Percentiles rank a stretch among this genome's conserved stretches.
These are phyloP conservation scores for Cadophora luteo-olivacea DNA, from an alignment of 2,329 filamentous ascomycete species.

Conservation along the genomic window DNA sequence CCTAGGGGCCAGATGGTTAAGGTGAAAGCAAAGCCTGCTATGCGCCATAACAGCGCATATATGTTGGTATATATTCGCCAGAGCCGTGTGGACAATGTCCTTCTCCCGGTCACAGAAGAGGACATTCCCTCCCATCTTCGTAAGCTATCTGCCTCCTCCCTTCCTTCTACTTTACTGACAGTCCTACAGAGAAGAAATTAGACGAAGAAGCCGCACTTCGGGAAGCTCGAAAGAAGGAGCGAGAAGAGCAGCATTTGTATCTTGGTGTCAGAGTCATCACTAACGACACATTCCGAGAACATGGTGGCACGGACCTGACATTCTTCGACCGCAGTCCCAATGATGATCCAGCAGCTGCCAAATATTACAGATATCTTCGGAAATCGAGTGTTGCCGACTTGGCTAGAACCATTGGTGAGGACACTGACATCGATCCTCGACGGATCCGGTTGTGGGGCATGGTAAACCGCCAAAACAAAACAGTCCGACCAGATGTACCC, in stretches of 20 bases:
- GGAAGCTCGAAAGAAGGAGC: slow-evolving; percentile 83
- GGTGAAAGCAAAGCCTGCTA: slow-evolving; percentile 56
- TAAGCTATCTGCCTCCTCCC: slow-evolving; percentile 50
- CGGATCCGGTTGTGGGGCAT: slow-evolving; percentile 90
- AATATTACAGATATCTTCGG: slow-evolving; percentile 74
- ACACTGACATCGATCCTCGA: slow-evolving; percentile 71
- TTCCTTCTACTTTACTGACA: slow-evolving; percentile 36
- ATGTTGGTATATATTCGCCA: slow-evolving; percentile 98
- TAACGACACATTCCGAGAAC: slow-evolving; percentile 78
- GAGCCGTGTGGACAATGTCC: slow-evolving; percentile 80
- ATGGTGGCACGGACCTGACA: slow-evolving; percentile 85
- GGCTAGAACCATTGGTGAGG: slow-evolving; percentile 70
- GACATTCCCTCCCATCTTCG: slow-evolving; percentile 85
- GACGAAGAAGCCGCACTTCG: slow-evolving; percentile 80
- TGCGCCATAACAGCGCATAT: slow-evolving; percentile 85
- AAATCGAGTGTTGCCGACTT: slow-evolving; percentile 81
- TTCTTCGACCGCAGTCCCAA: slow-evolving; percentile 65
- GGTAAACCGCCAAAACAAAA: slow-evolving; percentile 99
- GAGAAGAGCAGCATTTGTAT: slow-evolving; percentile 93
- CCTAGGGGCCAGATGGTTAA: slow-evolving; percentile 55
- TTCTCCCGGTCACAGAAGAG: slow-evolving; percentile 76
- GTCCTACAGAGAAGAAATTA: slow-evolving; percentile 67
- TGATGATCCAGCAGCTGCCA: slow-evolving; percentile 71
- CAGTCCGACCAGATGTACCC: slow-evolving; percentile 86
- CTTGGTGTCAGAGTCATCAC: slow-evolving; percentile 84